Evolutionary conservation across 177 flowering plant genomes (phyloP).

Genomic region (Vitis hybrid): DNA sequence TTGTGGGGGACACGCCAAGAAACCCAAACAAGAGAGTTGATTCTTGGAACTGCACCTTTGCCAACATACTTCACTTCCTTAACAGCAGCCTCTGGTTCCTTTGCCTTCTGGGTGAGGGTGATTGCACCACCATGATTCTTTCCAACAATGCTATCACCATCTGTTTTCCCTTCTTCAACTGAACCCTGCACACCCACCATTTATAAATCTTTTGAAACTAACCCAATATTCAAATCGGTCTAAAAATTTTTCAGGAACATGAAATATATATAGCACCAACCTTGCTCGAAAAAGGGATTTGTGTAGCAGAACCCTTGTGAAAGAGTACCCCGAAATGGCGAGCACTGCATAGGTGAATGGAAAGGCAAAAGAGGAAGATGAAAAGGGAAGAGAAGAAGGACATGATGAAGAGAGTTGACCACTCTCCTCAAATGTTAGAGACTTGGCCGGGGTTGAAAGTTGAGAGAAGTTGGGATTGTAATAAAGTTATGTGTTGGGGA

Average conservation of each 20-base stretch:
- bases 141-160: neutral
- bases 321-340: slow-evolving; percentile 12
- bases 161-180: neutral
- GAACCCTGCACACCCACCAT: neutral
- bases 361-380: slow-evolving; percentile 18
- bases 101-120: neutral
- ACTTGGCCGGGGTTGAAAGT: neutral
- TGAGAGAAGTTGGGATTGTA: neutral
- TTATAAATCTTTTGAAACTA: too few relatives aligned
- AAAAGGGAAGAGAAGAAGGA: slow-evolving; percentile 13
- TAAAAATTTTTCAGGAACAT: too few relatives aligned
- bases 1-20: slow-evolving; percentile 22
- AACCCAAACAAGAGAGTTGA: slow-evolving; percentile 16
- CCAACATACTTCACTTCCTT: neutral
- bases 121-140: neutral
- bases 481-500: too few relatives aligned
- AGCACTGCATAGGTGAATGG: slow-evolving; percentile 27
- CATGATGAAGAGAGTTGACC: slow-evolving; percentile 13
- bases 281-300: slow-evolving; percentile 10
- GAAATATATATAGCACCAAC: slow-evolving; percentile 5
- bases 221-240: neutral
- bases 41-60: slow-evolving; percentile 12
- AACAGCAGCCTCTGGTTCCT: neutral
- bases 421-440: neutral
- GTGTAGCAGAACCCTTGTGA: neutral